These are phyloP conservation scores for Liriodendron chinense DNA, from an alignment of 164 flowering plant genomes.

Conservation along the genomic window DNA sequence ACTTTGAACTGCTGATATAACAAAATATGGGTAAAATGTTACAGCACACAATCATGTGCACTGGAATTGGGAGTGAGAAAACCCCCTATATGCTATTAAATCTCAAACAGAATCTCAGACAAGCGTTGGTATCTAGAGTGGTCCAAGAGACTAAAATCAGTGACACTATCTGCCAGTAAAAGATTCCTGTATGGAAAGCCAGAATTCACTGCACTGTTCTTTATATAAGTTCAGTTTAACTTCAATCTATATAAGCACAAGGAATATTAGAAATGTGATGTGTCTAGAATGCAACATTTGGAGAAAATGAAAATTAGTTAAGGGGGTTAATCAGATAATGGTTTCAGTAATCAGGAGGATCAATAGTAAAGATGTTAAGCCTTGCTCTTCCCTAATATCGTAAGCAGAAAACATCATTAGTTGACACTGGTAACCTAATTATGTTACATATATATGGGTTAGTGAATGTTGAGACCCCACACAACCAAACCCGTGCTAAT, in stretches of 20 bases:
- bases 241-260: background rate
- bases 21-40: background rate
- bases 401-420: background rate
- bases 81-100: background rate
- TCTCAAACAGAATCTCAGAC: background rate
- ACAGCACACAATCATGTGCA: background rate
- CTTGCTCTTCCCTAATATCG: background rate
- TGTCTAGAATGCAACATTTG: background rate
- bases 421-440: background rate
- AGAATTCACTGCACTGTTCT: background rate
- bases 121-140: background rate
- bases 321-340: background rate
- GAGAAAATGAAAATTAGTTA: background rate
- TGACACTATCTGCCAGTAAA: background rate
- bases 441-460: background rate
- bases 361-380: background rate
- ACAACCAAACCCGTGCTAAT: background rate
- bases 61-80: background rate
- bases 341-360: background rate
- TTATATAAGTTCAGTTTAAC: background rate
- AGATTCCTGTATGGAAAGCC: too few species aligned
- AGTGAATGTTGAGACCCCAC: background rate
- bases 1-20: background rate
- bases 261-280: background rate
- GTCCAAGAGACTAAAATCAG: background rate